phyloP scores from a whole-genome alignment of 257 asterid genomes.

The Rhazya stricta region DNA sequence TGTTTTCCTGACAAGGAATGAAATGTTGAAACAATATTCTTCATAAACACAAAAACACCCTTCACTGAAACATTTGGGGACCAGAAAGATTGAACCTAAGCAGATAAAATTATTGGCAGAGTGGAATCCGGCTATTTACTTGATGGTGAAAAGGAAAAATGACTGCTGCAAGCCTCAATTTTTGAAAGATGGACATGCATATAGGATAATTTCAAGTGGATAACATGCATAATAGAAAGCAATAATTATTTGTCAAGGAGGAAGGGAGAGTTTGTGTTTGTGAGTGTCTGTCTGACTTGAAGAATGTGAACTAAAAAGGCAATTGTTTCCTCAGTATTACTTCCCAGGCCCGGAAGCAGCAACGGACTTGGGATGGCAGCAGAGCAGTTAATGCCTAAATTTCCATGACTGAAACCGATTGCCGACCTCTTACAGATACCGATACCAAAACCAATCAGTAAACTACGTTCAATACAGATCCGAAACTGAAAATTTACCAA shows the following conservation, averaged over 20 bases:
- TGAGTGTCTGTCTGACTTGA: neutral
- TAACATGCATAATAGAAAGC: neutral
- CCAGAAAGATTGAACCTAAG: neutral
- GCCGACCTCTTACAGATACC: too few relatives aligned
- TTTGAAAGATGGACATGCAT: neutral
- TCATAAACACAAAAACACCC: neutral
- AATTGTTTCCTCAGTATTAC: neutral
- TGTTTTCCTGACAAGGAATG: slow-evolving; percentile 54
- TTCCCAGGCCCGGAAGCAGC: neutral
- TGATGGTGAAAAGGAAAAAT: neutral
- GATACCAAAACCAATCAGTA: too few relatives aligned
- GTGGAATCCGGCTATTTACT: neutral
- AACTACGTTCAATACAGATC: too few relatives aligned
- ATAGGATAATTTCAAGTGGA: neutral
- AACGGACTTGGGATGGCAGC: too few relatives aligned
- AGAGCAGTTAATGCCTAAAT: too few relatives aligned
- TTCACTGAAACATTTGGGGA: neutral
- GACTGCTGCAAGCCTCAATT: neutral
- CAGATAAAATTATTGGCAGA: too few relatives aligned
- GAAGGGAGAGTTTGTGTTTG: neutral
- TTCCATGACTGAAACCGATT: too few relatives aligned
- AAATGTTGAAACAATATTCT: neutral
- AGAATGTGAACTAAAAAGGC: neutral
- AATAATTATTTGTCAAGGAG: neutral
- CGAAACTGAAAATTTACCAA: too few relatives aligned